Evolutionary conservation across 257 asterid genomes (phyloP).

Genomic region (Solanum chilense): DNA sequence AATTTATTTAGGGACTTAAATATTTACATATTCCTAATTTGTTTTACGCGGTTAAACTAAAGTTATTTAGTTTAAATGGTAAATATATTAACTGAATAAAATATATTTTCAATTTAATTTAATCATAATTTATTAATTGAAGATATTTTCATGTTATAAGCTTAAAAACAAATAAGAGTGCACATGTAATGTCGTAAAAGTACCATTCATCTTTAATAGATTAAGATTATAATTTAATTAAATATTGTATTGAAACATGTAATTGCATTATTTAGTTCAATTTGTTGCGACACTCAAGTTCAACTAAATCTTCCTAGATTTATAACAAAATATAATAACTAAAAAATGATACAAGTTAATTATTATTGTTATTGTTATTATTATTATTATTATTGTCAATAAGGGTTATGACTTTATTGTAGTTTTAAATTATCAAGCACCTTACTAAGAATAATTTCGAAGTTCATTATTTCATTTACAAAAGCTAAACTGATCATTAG

Average conservation of each 20-base stretch:
- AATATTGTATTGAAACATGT: neutral
- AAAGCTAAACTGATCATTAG: neutral
- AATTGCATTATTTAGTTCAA: neutral
- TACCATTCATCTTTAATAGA: neutral
- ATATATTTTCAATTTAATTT: neutral
- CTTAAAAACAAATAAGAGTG: neutral
- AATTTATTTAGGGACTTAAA: neutral
- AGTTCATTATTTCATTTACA: neutral
- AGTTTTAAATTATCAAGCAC: neutral
- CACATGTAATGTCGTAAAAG: neutral
- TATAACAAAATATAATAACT: neutral
- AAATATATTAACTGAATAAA: neutral
- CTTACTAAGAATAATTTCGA: neutral
- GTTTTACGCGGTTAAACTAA: neutral
- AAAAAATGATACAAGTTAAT: neutral
- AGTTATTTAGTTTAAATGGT: neutral
- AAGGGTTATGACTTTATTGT: neutral
- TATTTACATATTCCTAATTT: neutral
- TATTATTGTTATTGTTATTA: neutral
- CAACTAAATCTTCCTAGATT: neutral
- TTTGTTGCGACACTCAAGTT: neutral
- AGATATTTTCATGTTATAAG: neutral
- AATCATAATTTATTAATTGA: neutral
- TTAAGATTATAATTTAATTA: neutral
- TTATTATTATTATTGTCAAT: neutral